Evolutionary conservation across 805 yeast species (phyloP).

Genomic region (Barnettozyma vustinii): DNA sequence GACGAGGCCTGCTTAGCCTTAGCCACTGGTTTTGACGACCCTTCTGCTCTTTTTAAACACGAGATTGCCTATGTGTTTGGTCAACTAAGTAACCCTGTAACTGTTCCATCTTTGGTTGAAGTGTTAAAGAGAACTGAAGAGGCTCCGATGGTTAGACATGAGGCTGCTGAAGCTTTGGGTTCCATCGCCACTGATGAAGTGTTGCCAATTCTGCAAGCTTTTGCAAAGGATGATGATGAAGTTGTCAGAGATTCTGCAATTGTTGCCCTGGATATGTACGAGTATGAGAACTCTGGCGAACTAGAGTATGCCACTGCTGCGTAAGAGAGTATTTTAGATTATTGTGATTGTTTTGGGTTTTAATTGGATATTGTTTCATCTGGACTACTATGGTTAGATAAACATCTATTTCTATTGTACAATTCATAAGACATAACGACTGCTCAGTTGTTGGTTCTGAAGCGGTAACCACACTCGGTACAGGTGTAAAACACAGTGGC

Average conservation of each 20-base stretch:
- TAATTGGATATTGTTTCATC: background rate
- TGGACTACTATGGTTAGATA: background rate
- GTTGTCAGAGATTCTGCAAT: constrained; percentile 96
- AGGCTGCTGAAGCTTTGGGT: constrained; percentile 98
- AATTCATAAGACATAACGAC: constrained; percentile 1
- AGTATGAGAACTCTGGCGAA: constrained; percentile 82
- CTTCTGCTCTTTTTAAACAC: constrained; percentile 92
- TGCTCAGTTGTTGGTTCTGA: constrained; percentile 81
- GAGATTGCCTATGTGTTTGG: constrained; percentile 98
- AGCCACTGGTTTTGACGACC: constrained; percentile 84
- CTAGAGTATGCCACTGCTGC: constrained; percentile 56
- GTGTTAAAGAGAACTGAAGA: constrained; percentile 72
- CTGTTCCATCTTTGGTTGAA: constrained; percentile 82
- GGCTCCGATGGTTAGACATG: constrained; percentile 99
- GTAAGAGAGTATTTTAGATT: constrained; percentile 6
- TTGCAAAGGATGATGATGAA: constrained; percentile 72
- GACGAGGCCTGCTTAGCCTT: constrained; percentile 90
- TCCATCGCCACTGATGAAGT: constrained; percentile 95
- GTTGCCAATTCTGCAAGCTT: constrained; percentile 75
- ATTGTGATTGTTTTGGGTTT: constrained; percentile 1
- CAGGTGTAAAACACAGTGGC: constrained; percentile 98
- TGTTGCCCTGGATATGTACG: constrained; percentile 98
- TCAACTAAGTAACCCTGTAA: constrained; percentile 88
- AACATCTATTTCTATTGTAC: constrained; percentile 4
- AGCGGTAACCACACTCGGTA: constrained; percentile 85